Base-by-base conservation (phyloP, 257 asterid species). In the Plantago major region DNA sequence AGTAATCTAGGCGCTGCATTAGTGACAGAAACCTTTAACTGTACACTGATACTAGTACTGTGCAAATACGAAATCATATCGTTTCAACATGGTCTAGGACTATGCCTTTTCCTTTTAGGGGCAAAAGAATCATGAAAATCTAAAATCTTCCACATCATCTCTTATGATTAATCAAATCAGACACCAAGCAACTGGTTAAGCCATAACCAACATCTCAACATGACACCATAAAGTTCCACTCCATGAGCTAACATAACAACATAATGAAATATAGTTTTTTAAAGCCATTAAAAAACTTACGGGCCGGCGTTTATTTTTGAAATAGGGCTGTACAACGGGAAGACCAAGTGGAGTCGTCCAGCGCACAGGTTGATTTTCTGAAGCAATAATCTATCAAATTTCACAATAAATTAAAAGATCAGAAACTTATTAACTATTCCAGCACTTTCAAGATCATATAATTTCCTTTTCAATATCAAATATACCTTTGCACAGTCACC, bases 341-440 rank as follows among this genome's bases (percentile, higher is more conserved):
- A 88, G 95, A 63, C 98, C 98, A 58, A 91, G 84, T n/a, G 98
- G 96, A 33, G 98, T 91, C 48, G 92, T 84, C 96, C 98, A 91
- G 16, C 85, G 67, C 56, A 91, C 95, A 14, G 98, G 88, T 53
- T 88, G 75, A 78, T 88, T 82, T 80, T 88, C 94, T 65, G 90
- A 83, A 74, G 92, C 88, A 79, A 91, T 86, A 68, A 90, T 77
- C 97, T 90, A 84, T 52, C 63, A 64, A 72, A 62, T 65, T 19
- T 49, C 71, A 63, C 7, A 10, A 53, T 53, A 37, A 53, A 69
- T 62, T 30, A 28, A 49, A 71, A 33, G 67, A 47, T 33, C 52
- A 64, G 17, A 70, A 42, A 67, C 16, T 55, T 10, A 4, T 64
- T 51, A 28, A 63, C 18, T 62, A 37, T 22, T 22, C 45, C 11